Base-by-base conservation (phyloP, 1,284 basidiomycete species). In the Xerocomus amazonicus region DNA sequence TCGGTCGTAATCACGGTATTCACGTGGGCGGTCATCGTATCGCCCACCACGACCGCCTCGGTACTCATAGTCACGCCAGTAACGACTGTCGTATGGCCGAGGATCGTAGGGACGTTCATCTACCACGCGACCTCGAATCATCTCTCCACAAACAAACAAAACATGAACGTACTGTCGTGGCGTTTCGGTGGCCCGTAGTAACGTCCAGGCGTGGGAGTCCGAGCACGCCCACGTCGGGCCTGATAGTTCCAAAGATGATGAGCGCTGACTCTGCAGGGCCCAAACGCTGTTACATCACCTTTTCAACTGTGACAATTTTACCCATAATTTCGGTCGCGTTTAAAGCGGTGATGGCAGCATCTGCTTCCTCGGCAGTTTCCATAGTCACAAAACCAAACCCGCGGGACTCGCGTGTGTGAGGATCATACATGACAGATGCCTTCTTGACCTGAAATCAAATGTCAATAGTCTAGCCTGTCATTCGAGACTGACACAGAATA, bases 371-470 rank as follows among this genome's bases (percentile, higher is more conserved):
- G 37, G 63, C 69, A 33, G 80, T 79, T 67, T 92, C 90, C 85
- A 96, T 95, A 50, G 93, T 97, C 63, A 99, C 96, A 70, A 99
- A 99, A 39, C 92, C 96, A 62, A 99, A 98, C 34, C 95, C 96
- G 64, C 96, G 91, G 48, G 93, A 94, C 65, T 97, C 95, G 62
- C 92, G 87, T 54, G 89, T 87, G 73, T 97, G 96, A 27, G 96
- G 95, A 74, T 99, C 96, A 63, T 89, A 88, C 92, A 97, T 97
- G 70, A 98, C 87, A 53, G 92, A 90, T 36, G 89, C 90, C 71
- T 97, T 90, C 63, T 87, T 78, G 55, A 90, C 86, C 88, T 90
- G 53, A n/a, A 38, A 52, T 37, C 17, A 4, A 45, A 6, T 41
- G 10, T 64, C 35, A 62, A 47, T 28, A 42, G 14, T 5, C 42